Evolutionary conservation across 805 yeast species (phyloP), one percentile per base, ranked within the genome.

Genomic region (Starmerella stigmatis): DNA sequence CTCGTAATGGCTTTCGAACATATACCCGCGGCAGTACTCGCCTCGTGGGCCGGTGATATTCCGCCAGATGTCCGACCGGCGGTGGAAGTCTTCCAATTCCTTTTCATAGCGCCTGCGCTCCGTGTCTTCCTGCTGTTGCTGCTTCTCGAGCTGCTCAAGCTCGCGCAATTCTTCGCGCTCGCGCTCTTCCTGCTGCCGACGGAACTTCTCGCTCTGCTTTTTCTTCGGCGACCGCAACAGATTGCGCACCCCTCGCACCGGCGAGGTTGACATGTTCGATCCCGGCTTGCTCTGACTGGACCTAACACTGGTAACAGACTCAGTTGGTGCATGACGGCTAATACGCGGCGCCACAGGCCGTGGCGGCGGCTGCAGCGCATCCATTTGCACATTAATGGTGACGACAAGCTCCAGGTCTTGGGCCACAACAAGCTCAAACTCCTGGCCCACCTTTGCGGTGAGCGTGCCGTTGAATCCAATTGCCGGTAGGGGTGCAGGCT

Each of bases 11-110:
- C 72, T 70, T 55, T 81, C 79, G 37, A 73, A 73, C 44, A 88
- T 68, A 54, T 80, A 78, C 44, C 82, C 74, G 56, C 89, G 72
- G 8, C 86, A 95, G 69, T 84, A 86, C 29, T 95, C 84, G 2
- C 97, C 97, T 61, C 86, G 94, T 27, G 71, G 69, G 1, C 96
- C 95, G 51, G 86, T 72, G 45, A 74, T 65, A 27, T 68, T 62
- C 27, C 73, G 74, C 81, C 81, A 68, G 5, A 74, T 45, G 46
- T 68, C 71, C 49, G 66, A 62, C 16, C 52, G 48, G 17, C 44
- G 43, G 22, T 47, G 41, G 43, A 50, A 55, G n/a, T 43, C 48
- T 20, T 43, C 42, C 43, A 56, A 41, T 4, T 50, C 50, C 3
- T 35, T 40, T 16, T 50, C 54, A 22, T 54, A 47, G 19, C 38